These are phyloP conservation scores for Pisolithus sp. DNA, from an alignment of 768 basidiomycete genomes.

Conservation along the genomic window DNA sequence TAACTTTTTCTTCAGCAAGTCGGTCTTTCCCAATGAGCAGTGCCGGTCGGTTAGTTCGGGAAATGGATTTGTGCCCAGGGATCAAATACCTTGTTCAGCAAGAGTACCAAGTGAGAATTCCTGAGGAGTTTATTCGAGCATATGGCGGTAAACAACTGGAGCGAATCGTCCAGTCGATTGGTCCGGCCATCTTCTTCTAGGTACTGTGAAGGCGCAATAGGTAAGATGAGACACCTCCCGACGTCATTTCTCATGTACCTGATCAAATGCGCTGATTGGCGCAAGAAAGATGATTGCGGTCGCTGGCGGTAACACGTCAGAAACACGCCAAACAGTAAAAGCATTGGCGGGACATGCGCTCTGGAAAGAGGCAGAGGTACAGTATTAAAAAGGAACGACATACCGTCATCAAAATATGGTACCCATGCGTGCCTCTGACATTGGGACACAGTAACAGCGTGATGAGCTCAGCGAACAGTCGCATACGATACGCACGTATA, in stretches of 20 bases:
- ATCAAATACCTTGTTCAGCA: constrained; percentile 66
- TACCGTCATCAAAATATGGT: constrained; percentile 81
- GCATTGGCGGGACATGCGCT: constrained; percentile 13
- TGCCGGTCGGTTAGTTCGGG: constrained; percentile 5
- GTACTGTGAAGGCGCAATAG: constrained; percentile 40
- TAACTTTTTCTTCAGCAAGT: constrained; percentile 68
- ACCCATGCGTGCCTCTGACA: constrained; percentile 72
- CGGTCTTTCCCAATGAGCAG: constrained; percentile 40
- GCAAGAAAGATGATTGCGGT: constrained; percentile 84
- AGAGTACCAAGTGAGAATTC: constrained; percentile 64
- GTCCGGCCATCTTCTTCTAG: constrained; percentile 76
- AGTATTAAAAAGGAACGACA: constrained; percentile 17
- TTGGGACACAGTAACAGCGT: constrained; percentile 9
- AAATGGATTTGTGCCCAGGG: constrained; percentile 3
- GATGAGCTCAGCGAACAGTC: constrained; percentile 7
- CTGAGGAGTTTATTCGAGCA: constrained; percentile 71
- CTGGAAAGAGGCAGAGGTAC: constrained; percentile 3
- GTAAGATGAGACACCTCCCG: constrained; percentile 9
- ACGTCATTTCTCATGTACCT: constrained; percentile 38
- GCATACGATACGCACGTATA: constrained; percentile 8
- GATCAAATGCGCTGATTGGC: constrained; percentile 83
- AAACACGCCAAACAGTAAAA: constrained; percentile 6
- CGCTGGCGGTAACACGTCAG: constrained; percentile 34
- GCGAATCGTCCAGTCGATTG: constrained; percentile 76
- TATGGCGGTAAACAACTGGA: constrained; percentile 70